A percentile compares a stretch with the other conserved stretches of the same genome.
Conservation (phyloP, 2,329 filamentous ascomycete species). For the Fusarium sp. region DNA sequence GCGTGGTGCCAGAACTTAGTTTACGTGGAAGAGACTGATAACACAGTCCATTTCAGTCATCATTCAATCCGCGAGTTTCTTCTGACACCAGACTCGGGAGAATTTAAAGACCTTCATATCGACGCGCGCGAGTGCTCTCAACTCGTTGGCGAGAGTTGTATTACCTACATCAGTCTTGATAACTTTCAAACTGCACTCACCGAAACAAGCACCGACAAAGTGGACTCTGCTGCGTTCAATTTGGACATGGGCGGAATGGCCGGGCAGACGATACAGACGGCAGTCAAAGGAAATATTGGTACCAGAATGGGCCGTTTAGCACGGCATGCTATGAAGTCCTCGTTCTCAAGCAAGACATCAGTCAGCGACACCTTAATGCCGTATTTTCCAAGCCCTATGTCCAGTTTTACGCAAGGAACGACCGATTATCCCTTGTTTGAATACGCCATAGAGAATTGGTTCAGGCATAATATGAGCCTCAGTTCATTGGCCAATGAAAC, state of each 20-base stretch:
- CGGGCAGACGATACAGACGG: neutral
- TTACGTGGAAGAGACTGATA: constrained; percentile 18
- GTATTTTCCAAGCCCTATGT: accelerated
- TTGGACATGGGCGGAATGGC: neutral
- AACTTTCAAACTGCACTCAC: constrained; percentile 5
- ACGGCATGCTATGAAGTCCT: neutral
- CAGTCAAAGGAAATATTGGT: neutral
- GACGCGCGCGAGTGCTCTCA: neutral
- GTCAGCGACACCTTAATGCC: accelerated
- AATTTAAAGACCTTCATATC: neutral
- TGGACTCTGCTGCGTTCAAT: too few species aligned
- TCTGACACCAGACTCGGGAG: accelerated
- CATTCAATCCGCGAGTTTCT: constrained; percentile 36
- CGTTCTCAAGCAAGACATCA: accelerated
- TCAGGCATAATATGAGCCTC: neutral
- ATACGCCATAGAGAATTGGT: neutral
- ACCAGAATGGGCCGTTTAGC: neutral
- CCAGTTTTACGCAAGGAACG: accelerated
- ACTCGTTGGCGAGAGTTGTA: neutral
- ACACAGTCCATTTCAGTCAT: constrained; percentile 36
- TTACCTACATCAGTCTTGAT: constrained; percentile 23
- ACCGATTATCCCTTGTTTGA: neutral
- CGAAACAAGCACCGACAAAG: neutral
- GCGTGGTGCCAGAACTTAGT: constrained; percentile 33
- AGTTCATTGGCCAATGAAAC: accelerated